Base-by-base conservation (phyloP, 2,329 filamentous ascomycete species). In the Aspergillus sergii region DNA sequence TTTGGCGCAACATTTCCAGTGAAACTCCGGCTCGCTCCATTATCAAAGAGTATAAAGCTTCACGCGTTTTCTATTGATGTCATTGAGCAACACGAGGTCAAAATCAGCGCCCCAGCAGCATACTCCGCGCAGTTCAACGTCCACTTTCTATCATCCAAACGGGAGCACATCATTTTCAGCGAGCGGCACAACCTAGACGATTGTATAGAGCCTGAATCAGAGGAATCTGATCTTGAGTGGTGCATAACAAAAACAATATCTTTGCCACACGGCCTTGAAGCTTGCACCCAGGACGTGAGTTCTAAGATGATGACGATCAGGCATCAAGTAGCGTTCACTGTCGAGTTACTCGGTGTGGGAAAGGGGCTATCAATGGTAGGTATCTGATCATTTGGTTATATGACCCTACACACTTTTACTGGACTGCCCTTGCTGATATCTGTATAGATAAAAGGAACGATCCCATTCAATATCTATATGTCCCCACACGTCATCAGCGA, bases 1-100 rank as follows among this genome's bases (percentile, higher is more conserved):
- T 68, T 71, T 21, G 69, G 66, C 16, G 66, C 63, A 21, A 66
- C 56, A 32, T 69, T 71, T 19, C 62, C 69, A 1, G 58, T 71
- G 5, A 58, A 70, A 23, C 67, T 64, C n/a, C 66, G 61, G 54
- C 50, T 71, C 46, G 63, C 65, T 1, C 65, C 69, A 10, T 39
- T 70, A 4, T 54, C 58, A 5, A 67, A 70, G 28, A 57, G 45
- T 4, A 23, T 62, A 11, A 62, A 51, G 14, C 54, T 70, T 8
- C 30, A 34, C 5, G 36, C 54, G 5, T 51, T 71, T 11, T 65
- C 64, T 0, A 28, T 66, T 14, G 26, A 64, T 19, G 57, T 71
- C 0, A 6, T 63, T 6, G 68, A 71, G 48, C 66, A 68, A 16
- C 69, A 71, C 8, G 56, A 53, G 30, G 55, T 68, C 3, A 61